Percentiles rank a stretch among this genome's conserved stretches.
Evolutionary conservation across 306 rosid genomes (phyloP).

Genomic region (Potentilla sterilis): DNA sequence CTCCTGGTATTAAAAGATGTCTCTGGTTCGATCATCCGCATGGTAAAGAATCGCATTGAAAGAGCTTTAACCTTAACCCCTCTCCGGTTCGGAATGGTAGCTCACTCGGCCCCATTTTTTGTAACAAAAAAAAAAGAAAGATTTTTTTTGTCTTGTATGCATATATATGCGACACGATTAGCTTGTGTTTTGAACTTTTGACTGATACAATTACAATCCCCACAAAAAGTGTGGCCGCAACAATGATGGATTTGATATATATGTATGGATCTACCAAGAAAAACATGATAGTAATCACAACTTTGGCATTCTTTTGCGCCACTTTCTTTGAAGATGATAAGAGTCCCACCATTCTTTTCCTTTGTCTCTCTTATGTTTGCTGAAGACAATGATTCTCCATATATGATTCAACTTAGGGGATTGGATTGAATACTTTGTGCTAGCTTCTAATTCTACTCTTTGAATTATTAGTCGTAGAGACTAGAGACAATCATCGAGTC

Average conservation of each 20-base stretch:
- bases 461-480: background rate
- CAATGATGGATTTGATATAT: background rate
- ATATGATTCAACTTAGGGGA: background rate
- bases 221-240: slow-evolving; percentile 8
- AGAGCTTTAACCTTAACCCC: too few species aligned
- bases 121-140: too few species aligned
- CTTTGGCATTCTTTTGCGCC: slow-evolving; percentile 17
- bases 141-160: slow-evolving; percentile 4
- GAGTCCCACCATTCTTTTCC: slow-evolving; percentile 18
- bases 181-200: slow-evolving; percentile 1
- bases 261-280: background rate
- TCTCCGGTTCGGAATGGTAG: too few species aligned
- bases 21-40: too few species aligned
- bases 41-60: too few species aligned
- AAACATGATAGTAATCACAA: slow-evolving; percentile 23
- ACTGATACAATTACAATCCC: background rate
- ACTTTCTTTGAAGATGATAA: slow-evolving; percentile 15
- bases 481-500: background rate
- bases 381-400: slow-evolving; percentile 10
- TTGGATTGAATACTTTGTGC: background rate
- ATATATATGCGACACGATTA: background rate
- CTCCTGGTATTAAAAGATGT: too few species aligned
- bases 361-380: slow-evolving; percentile 7
- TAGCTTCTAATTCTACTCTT: background rate
- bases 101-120: too few species aligned